phyloP scores from a whole-genome alignment of 352 stramenopile genomes.

The Globisporangium spinosum region DNA sequence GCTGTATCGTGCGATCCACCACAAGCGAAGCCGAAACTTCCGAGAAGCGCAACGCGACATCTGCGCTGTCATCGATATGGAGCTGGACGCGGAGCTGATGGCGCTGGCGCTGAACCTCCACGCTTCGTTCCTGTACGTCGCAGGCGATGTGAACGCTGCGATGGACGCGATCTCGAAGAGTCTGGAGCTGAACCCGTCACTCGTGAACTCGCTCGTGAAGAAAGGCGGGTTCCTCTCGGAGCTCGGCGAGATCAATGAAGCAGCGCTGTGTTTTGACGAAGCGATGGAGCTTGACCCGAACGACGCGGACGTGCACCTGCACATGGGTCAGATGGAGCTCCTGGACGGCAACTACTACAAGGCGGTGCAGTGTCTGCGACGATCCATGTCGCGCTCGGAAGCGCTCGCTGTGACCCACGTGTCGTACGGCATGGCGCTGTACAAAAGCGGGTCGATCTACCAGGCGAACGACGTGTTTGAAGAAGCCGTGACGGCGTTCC shows the following conservation, averaged over 20 bases:
- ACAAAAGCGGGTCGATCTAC: conserved; percentile 80
- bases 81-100: conserved; percentile 37
- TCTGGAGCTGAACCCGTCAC: conserved; percentile 43
- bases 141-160: conserved; percentile 67
- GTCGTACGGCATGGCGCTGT: conserved; percentile 84
- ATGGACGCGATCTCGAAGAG: conserved; percentile 61
- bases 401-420: conserved; percentile 68
- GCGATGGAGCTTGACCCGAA: conserved; percentile 71
- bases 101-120: conserved; percentile 72
- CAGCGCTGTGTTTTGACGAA: conserved; percentile 55
- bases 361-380: conserved; percentile 64
- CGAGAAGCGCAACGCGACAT: conserved; percentile 46
- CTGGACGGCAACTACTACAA: conserved; percentile 73
- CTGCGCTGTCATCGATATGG: conserved; percentile 29
- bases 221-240: conserved; percentile 80
- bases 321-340: conserved; percentile 80
- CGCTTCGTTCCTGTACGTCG: conserved; percentile 79
- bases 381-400: conserved; percentile 75
- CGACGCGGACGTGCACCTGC: conserved; percentile 72
- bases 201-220: conserved; percentile 75
- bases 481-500: conserved; percentile 59
- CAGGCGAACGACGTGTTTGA: conserved; percentile 83
- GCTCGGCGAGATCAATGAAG: conserved; percentile 61
- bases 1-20: conserved; percentile 61
- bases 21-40: conserved; percentile 62